Evolutionary conservation across 2,329 filamentous ascomycete genomes (phyloP), one percentile per base, ranked within the genome.

Genomic region (Claviceps sp.): DNA sequence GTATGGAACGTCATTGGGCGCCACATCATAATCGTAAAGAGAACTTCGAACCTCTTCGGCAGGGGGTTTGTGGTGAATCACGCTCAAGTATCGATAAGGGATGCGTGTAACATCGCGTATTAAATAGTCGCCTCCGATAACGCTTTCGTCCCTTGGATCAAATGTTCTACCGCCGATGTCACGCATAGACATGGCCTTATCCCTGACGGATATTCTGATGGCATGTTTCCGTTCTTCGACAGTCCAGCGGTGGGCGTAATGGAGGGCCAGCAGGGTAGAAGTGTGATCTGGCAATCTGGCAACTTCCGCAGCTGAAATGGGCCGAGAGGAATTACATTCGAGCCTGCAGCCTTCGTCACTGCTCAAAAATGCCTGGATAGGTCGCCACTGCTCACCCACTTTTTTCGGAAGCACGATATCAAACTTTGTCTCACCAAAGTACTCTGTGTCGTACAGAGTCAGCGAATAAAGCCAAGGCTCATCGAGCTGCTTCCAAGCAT

Each of bases 161-260:
- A 72, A 67, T 0, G 52, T 38, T 0, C 54, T 26, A 2, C 56
- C 55, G 0, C 65, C 67, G 3, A 74, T 64, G 8, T 66, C 59
- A 0, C 63, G 43, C n/a, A 61, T 49, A 0, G 59, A 54, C 2
- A 73, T 48, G 1, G 58, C 37, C 6, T 53, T 57, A 5, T 58
- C 60, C 3, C 52, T 50, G 4, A 62, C 62, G 6, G 61, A 52
- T 37, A 80, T 59, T 13, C 70, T 70, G n/a, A 80, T 55, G 3
- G 75, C 65, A 49, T 73, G 72, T 2, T 66, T 62, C 14, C 61
- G 60, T 8, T 72, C 62, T 8, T 66, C 59, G 1, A 74, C 60
- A 0, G 54, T 37, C 65, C 69, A 73, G 8, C 77, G 71, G 60
- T 81, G 70, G 0, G 66, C 63, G 56, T 72, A 78, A n/a, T 74